Conservation (phyloP, 169 alveolate species). For the Eimeria maxima region DNA sequence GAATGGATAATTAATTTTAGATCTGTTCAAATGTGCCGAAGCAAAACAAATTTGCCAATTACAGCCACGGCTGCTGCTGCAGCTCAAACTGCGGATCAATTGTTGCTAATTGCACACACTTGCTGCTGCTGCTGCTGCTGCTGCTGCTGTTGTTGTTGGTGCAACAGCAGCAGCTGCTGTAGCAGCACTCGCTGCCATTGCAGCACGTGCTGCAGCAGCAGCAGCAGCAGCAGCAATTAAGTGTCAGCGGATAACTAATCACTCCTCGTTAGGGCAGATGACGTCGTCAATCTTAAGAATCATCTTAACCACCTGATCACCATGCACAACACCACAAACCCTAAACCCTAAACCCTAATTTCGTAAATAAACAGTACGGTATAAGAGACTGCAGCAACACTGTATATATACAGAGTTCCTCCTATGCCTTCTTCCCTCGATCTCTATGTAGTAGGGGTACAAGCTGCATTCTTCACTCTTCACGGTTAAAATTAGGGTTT, state of each 20-base stretch:
- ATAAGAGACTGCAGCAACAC: too few species aligned
- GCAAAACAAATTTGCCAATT: neutral
- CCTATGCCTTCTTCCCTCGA: too few species aligned
- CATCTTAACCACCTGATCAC: constrained; percentile 98
- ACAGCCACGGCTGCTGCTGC: constrained; percentile 51
- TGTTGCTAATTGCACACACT: neutral
- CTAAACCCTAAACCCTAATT: neutral
- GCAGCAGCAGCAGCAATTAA: neutral
- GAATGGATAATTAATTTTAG: too few species aligned
- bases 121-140: constrained; percentile 25
- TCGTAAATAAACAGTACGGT: too few species aligned
- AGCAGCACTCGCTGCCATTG: neutral
- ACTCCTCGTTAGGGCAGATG: constrained; percentile 86
- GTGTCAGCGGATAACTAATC: too few species aligned
- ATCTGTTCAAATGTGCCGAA: neutral
- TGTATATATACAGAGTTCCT: too few species aligned
- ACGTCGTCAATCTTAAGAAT: constrained; percentile 99
- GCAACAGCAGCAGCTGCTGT: constrained; percentile 21
- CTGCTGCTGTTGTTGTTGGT: neutral
- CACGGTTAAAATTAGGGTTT: too few species aligned
- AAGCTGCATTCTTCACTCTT: too few species aligned
- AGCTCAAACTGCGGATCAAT: neutral
- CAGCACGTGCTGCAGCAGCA: constrained; percentile 39
- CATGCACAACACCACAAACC: neutral
- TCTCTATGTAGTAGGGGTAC: too few species aligned